Evolutionary conservation across 2,329 filamentous ascomycete genomes (phyloP), one percentile per base, ranked within the genome.

Genomic region (Penicillium sp.): DNA sequence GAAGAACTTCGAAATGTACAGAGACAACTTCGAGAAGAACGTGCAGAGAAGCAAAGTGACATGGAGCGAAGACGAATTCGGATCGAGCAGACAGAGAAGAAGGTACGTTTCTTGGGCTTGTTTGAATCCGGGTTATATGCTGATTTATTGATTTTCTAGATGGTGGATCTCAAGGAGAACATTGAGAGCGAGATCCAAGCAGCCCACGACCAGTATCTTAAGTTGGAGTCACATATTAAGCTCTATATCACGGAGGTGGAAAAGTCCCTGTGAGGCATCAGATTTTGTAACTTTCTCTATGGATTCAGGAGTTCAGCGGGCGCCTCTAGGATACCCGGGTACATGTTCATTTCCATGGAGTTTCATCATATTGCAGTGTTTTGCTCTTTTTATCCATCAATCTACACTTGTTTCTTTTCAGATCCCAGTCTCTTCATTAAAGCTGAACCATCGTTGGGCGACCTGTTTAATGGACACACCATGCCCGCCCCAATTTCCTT

Each of bases 221-320:
- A 97, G 85, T 89, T 99, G 85, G 93, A 97, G 74, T 88, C 91
- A 35, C 94, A 99, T 71, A 95, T 99, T 73, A 93, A 92, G 76
- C 81, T 97, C 59, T 99, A 99, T 79, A 96, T 99, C 69, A 96
- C 90, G 4, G 94, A 99, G 81, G 97, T 99, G 92, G 94, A 97
- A 76, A 92, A 97, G 76, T 88, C 87, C 54, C 85, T 94, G 58
- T 78, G 67, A 72, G 56, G n/a, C 47, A 52, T 44, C 26, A 45
- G 29, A 50, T 54, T 56, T 58, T 44, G 53, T 51, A 54, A 35
- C 56, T 64, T 64, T 79, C 64, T 69, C 48, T 58, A 57, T 64
- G 53, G 57, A 65, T 66, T 45, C 55, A 64, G 72, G 70, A 73
- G 72, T 75, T 74, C 54, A 67, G 59, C 59, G 64, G 64, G 67